A percentile compares a stretch with the other conserved stretches of the same genome.
Conservation (phyloP, 805 yeast species). For the Candida dajiaensis region DNA sequence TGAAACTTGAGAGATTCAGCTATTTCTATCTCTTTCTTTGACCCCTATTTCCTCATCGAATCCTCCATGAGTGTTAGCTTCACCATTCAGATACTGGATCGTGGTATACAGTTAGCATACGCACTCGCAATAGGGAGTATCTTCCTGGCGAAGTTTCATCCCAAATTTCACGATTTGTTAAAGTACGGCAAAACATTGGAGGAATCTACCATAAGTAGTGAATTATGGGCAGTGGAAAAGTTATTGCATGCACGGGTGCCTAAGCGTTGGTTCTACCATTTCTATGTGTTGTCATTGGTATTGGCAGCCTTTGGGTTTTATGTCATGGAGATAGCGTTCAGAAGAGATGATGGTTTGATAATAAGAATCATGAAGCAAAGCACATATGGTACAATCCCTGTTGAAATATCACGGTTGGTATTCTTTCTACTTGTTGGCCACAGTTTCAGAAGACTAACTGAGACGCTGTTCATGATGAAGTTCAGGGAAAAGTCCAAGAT, state of each 20-base stretch:
- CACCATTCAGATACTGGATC: background rate
- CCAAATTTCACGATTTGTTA: slow-evolving; percentile 30
- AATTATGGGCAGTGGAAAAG: slow-evolving; percentile 1
- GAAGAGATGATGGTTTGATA: slow-evolving; percentile 4
- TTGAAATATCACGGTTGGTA: slow-evolving; percentile 18
- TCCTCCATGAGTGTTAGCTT: background rate
- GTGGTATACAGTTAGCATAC: background rate
- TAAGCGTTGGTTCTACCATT: slow-evolving; percentile 57
- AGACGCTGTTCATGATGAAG: slow-evolving; percentile 44
- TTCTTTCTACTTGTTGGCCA: slow-evolving; percentile 37
- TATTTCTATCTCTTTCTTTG: no score
- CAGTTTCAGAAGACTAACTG: slow-evolving; percentile 48
- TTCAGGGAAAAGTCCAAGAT: slow-evolving; percentile 46
- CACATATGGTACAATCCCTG: slow-evolving; percentile 17
- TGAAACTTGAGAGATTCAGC: no score
- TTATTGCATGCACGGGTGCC: slow-evolving; percentile 44
- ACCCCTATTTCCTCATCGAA: background rate
- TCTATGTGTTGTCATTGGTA: slow-evolving; percentile 42
- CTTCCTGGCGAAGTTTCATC: slow-evolving; percentile 27
- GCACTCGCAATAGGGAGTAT: slow-evolving; percentile 15
- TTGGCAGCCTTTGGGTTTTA: slow-evolving; percentile 23
- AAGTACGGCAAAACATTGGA: slow-evolving; percentile 40
- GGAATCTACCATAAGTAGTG: background rate
- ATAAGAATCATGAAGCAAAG: slow-evolving; percentile 2
- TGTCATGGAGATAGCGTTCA: slow-evolving; percentile 8